Percentiles rank a stretch among this genome's conserved stretches.
These are phyloP conservation scores for Saposhnikovia divaricata DNA, from an alignment of 129 eudicot species.

Conservation along the genomic window DNA sequence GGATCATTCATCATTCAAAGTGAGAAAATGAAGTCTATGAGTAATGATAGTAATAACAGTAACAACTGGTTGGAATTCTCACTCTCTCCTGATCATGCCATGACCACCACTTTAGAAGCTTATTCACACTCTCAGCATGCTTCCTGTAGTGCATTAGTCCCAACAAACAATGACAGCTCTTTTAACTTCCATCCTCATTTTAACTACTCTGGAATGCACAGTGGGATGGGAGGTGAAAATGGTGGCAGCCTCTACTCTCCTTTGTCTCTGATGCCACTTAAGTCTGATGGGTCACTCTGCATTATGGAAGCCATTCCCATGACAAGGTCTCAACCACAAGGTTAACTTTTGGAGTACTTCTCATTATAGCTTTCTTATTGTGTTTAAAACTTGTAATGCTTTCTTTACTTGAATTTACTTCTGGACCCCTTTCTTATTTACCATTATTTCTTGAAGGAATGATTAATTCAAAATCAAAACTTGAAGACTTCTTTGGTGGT, in stretches of 20 bases:
- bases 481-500: conserved; percentile 84
- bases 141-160: conserved; percentile 6
- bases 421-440: conserved; percentile 10
- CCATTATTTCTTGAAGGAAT: conserved; percentile 33
- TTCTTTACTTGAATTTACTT: not conserved
- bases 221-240: conserved; percentile 29
- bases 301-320: conserved; percentile 44
- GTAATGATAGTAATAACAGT: conserved; percentile 16
- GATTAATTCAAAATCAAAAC: conserved; percentile 63
- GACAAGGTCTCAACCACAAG: conserved; percentile 47
- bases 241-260: conserved; percentile 39
- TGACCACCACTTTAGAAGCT: conserved; percentile 17
- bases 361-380: not conserved
- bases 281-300: conserved; percentile 81
- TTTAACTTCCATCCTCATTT: conserved; percentile 27
- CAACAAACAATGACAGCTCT: not conserved
- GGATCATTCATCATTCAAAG: not conserved
- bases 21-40: conserved; percentile 25
- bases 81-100: conserved; percentile 47
- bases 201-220: conserved; percentile 43
- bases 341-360: conserved; percentile 7
- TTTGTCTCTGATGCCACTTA: conserved; percentile 59
- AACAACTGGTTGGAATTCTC: conserved; percentile 83
- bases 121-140: conserved; percentile 18
- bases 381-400: not conserved